phyloP scores from a whole-genome alignment of 1,139 yeast species.

The Candida freyschussii region DNA sequence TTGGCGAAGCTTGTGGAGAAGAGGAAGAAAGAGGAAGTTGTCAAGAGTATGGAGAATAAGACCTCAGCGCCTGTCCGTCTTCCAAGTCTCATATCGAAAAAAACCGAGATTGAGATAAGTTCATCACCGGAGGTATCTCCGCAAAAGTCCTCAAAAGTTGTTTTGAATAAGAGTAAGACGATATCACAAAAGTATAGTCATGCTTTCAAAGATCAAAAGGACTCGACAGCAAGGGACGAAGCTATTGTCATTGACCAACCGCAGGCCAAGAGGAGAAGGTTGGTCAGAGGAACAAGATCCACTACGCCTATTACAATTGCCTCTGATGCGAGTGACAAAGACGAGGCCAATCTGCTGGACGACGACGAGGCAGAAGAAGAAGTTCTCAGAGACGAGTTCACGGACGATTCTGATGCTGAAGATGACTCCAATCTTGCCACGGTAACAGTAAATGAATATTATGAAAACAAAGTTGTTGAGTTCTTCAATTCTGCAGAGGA shows the following conservation, averaged over 20 bases:
- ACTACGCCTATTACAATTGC: slow-evolving; percentile 2
- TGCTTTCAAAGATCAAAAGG: slow-evolving; percentile 11
- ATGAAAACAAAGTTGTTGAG: slow-evolving; percentile 65
- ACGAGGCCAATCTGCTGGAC: slow-evolving; percentile 11
- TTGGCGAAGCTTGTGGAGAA: slow-evolving; percentile 31
- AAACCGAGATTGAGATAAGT: slow-evolving; percentile 14
- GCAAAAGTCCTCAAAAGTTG: slow-evolving; percentile 50
- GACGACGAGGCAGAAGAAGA: slow-evolving; percentile 18
- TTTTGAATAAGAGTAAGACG: slow-evolving; percentile 47
- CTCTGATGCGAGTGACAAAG: slow-evolving; percentile 4
- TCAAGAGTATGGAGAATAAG: slow-evolving; percentile 3
- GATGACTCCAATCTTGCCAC: slow-evolving; percentile 15
- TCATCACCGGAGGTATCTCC: slow-evolving; percentile 26
- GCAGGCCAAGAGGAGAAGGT: slow-evolving; percentile 24
- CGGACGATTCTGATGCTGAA: slow-evolving; percentile 25
- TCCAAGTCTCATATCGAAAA: no score
- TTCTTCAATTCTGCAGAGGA: slow-evolving; percentile 75
- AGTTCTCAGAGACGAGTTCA: slow-evolving; percentile 19
- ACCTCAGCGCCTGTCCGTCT: neutral
- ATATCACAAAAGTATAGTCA: slow-evolving; percentile 45
- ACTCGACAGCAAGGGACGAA: slow-evolving; percentile 1
- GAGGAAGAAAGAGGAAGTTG: slow-evolving; percentile 18
- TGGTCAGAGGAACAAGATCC: slow-evolving; percentile 26
- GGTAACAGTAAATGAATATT: slow-evolving; percentile 30
- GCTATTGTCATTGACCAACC: slow-evolving; percentile 5